A percentile compares a stretch with the other conserved stretches of the same genome.
Conservation (phyloP, 768 basidiomycete species). For the Leucocoprinus birnbaumii region DNA sequence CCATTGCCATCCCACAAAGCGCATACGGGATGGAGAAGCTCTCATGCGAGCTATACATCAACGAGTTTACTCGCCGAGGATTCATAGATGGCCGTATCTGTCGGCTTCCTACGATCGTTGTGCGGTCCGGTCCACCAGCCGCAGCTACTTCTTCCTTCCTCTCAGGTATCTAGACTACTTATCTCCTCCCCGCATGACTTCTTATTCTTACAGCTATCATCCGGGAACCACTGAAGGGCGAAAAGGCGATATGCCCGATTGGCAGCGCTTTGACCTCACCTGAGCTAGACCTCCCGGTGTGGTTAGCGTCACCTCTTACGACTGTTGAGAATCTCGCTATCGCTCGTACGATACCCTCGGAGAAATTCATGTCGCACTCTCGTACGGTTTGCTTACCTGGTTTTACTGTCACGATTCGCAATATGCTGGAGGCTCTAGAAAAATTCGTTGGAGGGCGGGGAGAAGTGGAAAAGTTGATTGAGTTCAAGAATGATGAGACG, state of each 20-base stretch:
- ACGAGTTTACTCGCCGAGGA: conserved; percentile 59
- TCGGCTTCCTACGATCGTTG: conserved; percentile 58
- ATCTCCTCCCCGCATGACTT: background rate
- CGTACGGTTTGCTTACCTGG: conserved; percentile 60
- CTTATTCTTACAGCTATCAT: conserved; percentile 36
- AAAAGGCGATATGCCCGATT: conserved; percentile 50
- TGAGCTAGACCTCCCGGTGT: conserved; percentile 43
- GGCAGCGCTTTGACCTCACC: conserved; percentile 40
- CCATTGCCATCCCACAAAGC: conserved; percentile 52
- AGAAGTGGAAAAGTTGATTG: conserved; percentile 36
- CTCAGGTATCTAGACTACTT: conserved; percentile 34
- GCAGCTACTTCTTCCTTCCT: conserved; percentile 56
- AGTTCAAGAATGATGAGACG: conserved; percentile 41
- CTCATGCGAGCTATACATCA: conserved; percentile 51
- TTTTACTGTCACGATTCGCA: conserved; percentile 51
- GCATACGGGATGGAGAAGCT: conserved; percentile 58
- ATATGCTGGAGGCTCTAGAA: conserved; percentile 50
- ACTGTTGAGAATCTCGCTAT: conserved; percentile 51
- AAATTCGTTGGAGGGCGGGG: conserved; percentile 46
- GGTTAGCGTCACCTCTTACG: conserved; percentile 50
- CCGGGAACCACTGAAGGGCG: conserved; percentile 54
- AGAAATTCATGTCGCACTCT: conserved; percentile 37
- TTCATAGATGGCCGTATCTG: conserved; percentile 58
- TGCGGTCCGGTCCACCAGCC: conserved; percentile 52
- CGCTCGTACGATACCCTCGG: conserved; percentile 42